Evolutionary conservation across 805 yeast species (phyloP).

Genomic region (Candida piceae): DNA sequence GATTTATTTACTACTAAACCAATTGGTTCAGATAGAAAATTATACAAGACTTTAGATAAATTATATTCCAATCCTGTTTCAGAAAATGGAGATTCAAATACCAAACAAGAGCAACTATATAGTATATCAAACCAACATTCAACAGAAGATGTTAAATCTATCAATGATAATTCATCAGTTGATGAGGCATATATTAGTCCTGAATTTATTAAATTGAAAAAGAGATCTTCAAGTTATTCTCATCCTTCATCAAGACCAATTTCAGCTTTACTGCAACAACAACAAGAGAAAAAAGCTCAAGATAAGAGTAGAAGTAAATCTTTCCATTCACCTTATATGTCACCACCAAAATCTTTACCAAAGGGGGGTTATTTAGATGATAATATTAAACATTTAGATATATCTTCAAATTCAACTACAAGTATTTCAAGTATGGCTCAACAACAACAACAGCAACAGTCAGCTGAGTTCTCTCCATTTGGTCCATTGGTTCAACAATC

Average conservation of each 20-base stretch:
- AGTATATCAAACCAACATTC: constrained; percentile 3
- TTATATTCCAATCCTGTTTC: no score
- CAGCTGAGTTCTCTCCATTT: constrained; percentile 54
- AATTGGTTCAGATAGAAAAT: constrained; percentile 81
- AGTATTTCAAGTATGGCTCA: no score
- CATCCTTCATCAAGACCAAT: constrained; percentile 19
- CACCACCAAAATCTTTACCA: constrained; percentile 23
- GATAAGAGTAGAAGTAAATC: constrained; percentile 25
- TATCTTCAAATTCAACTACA: no score
- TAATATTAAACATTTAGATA: no score
- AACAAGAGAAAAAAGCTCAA: constrained; percentile 5
- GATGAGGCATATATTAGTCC: constrained; percentile 19
- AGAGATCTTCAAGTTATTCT: constrained; percentile 29
- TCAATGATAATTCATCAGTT: constrained; percentile 18
- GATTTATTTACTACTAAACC: constrained; percentile 94
- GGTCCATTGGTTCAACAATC: constrained; percentile 88
- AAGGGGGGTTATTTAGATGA: constrained; percentile 5
- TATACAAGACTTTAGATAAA: constrained; percentile 81
- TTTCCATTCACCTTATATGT: constrained; percentile 23
- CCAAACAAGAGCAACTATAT: background rate
- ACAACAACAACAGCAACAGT: background rate
- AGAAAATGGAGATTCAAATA: no score
- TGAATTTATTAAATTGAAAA: constrained; percentile 28
- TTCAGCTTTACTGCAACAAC: constrained; percentile 4
- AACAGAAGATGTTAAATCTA: constrained; percentile 9